A percentile compares a stretch with the other conserved stretches of the same genome.
phyloP scores from a whole-genome alignment of 257 asterid genomes.

The Nicotiana sylvestris region DNA sequence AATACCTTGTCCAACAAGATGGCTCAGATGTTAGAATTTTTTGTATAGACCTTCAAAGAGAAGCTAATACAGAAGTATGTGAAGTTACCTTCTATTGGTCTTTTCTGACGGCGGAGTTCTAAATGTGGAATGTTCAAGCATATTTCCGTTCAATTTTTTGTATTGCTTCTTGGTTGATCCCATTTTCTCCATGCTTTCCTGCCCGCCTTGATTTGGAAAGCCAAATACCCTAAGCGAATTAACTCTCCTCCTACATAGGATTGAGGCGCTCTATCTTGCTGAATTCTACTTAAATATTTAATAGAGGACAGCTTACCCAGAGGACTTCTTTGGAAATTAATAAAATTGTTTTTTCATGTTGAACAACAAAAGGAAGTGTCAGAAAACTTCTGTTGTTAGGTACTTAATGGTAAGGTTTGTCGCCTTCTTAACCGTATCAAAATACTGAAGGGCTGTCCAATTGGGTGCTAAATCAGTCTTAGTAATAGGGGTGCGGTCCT shows the following conservation, averaged over 20 bases:
- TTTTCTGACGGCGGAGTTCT: background rate
- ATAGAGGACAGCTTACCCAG: background rate
- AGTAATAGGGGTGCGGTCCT: background rate
- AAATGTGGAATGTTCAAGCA: background rate
- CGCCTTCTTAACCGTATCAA: background rate
- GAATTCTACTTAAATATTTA: background rate
- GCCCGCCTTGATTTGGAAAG: background rate
- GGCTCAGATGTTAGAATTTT: background rate
- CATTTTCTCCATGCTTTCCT: background rate
- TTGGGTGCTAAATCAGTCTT: background rate
- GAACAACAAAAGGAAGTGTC: slow-evolving; percentile 4
- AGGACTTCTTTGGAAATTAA: background rate
- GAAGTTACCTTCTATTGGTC: background rate
- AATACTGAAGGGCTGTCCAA: background rate
- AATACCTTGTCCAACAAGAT: background rate
- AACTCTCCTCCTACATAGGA: background rate
- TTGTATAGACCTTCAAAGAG: background rate
- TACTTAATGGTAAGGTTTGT: background rate
- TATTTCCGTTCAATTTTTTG: background rate
- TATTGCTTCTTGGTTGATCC: background rate
- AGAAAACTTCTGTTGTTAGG: background rate
- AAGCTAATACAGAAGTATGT: background rate
- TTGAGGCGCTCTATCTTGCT: background rate
- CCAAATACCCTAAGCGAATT: background rate
- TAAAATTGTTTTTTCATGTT: background rate